phyloP scores from a whole-genome alignment of 2,329 filamentous ascomycete genomes.

The Aureobasidium uvarum region DNA sequence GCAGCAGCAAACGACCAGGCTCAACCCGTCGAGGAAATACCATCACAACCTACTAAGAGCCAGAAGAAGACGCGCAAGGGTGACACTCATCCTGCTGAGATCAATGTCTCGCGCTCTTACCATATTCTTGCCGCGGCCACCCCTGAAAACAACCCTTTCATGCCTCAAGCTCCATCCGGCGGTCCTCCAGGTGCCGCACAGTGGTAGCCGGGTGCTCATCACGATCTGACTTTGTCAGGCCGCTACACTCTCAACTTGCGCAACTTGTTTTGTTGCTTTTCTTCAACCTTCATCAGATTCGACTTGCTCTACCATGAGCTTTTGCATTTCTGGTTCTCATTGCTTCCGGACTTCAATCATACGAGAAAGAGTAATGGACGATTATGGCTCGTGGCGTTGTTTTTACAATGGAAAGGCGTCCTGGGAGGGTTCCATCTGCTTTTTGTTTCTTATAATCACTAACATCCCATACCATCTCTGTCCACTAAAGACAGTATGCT shows the following conservation, averaged over 20 bases:
- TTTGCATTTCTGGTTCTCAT: neutral
- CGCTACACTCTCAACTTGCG: neutral
- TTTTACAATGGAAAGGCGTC: constrained; percentile 13
- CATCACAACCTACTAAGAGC: neutral
- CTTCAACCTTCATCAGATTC: too few species aligned
- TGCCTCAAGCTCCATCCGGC: neutral
- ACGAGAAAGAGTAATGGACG: neutral
- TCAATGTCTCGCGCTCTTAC: neutral
- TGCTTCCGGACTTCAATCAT: neutral
- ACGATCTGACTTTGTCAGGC: neutral
- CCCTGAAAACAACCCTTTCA: neutral
- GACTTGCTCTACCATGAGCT: neutral
- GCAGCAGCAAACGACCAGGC: neutral
- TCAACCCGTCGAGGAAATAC: neutral
- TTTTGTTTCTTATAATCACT: neutral
- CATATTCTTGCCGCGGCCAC: neutral
- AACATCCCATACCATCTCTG: constrained; percentile 7
- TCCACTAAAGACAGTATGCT: neutral
- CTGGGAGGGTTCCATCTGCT: neutral
- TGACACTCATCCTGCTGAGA: neutral
- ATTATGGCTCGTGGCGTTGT: neutral
- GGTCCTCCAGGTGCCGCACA: neutral
- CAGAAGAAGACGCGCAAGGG: neutral
- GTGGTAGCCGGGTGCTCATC: neutral
- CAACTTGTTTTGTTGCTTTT: neutral